Evolutionary conservation across 495 filamentous ascomycete genomes (phyloP), one percentile per base, ranked within the genome.

Genomic region (Podospora sp.): DNA sequence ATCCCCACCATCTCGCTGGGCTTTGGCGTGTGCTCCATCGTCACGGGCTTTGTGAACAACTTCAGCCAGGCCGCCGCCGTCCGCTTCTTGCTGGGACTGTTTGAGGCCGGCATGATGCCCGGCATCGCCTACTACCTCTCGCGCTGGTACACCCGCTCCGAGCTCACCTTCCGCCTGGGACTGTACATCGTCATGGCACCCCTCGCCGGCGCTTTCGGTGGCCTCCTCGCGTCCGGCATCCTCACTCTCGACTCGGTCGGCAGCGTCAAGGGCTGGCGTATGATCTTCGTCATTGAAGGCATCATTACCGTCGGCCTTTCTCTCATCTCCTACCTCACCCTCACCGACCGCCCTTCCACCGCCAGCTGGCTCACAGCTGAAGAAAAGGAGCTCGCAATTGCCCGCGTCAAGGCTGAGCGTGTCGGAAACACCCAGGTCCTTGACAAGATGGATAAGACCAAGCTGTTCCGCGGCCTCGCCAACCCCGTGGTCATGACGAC

Each of bases 111-210:
- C 40, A 82, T 92, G 81, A 71, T 92, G 73, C 90, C 89, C n/a
- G 89, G 89, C 6, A 90, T 91, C 20, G 86, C 87, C 0, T 92
- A 91, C 75, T 91, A 91, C 67, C 71, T 92, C 5, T 89, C 86
- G 0, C 81, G 89, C 24, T 92, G 89, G 89, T 92, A 91, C 68
- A 82, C 88, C 20, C 82, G 88, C 52, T 83, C 83, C 69, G 90
- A 92, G 75, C 76, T 91, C 11, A 83, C 87, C 6, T 89, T 90
- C 75, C 86, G 89, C 76, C 83, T 93, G 22, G 85, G 89, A 0
- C 77, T 93, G 1, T 93, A 91, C 77, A 90, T 92, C 70, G 89
- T 88, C 52, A 89, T 87, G 87, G 86, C 88, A 0, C 88, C 88
- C 14, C 78, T 92, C 4, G 88, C 88, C 0, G 89, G 89, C 29